phyloP scores from a whole-genome alignment of 2,329 filamentous ascomycete species.

The Colletotrichum kahawae region DNA sequence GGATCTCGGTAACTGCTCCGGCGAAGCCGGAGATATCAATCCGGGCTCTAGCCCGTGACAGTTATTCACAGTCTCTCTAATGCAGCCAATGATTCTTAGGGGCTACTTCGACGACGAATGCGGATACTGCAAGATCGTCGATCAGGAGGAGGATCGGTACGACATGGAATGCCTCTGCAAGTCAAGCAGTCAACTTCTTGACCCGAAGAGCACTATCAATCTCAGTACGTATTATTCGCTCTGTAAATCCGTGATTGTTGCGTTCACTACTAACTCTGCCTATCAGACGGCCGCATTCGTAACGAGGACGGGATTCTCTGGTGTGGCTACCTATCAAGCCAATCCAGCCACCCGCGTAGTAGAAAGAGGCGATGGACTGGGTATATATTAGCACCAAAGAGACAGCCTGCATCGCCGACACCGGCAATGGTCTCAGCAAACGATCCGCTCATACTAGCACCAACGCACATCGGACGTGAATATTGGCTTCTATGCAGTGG shows the following conservation, averaged over 20 bases:
- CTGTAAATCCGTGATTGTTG: background rate
- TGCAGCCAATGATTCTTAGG: background rate
- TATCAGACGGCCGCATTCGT: background rate
- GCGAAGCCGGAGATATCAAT: too few relatives aligned
- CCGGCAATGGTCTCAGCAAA: background rate
- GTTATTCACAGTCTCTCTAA: background rate
- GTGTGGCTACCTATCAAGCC: background rate
- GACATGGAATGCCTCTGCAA: background rate
- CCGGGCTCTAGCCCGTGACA: too few relatives aligned
- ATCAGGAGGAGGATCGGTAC: background rate
- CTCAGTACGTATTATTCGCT: background rate
- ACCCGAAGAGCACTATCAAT: background rate
- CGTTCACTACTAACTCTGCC: background rate
- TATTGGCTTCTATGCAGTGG: background rate
- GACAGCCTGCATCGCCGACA: background rate
- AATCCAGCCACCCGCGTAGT: background rate
- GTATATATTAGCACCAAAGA: background rate
- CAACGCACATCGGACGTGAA: background rate
- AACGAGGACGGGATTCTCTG: background rate
- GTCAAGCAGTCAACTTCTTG: background rate
- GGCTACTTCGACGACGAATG: background rate
- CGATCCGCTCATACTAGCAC: background rate
- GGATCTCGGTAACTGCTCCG: too few relatives aligned
- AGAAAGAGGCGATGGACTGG: background rate
- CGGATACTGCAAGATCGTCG: background rate